These are phyloP conservation scores for Lactifluus volemus DNA, from an alignment of 768 basidiomycete genomes.

Conservation along the genomic window DNA sequence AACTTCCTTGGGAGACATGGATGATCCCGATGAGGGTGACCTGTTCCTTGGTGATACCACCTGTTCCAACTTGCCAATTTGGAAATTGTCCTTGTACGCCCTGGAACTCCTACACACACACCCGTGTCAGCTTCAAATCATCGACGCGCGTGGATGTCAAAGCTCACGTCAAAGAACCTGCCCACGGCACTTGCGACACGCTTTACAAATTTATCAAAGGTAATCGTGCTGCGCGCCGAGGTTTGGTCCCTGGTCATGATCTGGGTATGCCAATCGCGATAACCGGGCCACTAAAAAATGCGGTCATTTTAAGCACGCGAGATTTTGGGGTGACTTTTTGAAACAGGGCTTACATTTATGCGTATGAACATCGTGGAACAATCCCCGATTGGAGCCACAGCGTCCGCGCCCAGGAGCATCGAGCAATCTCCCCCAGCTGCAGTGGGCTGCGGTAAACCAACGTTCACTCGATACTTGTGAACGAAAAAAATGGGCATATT, in stretches of 20 bases:
- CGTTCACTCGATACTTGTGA: background rate
- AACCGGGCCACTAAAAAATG: constrained; percentile 1
- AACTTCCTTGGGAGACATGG: constrained; percentile 13
- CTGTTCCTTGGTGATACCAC: background rate
- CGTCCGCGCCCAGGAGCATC: background rate
- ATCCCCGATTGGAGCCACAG: background rate
- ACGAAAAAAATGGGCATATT: constrained; percentile 9
- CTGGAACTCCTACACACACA: background rate
- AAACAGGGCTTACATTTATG: background rate
- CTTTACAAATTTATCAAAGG: background rate
- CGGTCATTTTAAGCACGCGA: background rate
- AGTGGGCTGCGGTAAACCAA: background rate
- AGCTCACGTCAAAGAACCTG: constrained; percentile 2
- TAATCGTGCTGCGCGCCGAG: background rate
- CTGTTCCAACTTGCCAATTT: background rate
- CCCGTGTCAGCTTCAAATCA: background rate
- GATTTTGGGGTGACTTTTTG: too few species aligned
- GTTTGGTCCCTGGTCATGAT: constrained; percentile 10
- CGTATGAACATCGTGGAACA: background rate
- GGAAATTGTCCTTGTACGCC: background rate
- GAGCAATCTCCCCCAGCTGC: background rate
- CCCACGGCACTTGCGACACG: background rate
- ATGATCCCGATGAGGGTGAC: background rate
- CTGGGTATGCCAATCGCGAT: background rate
- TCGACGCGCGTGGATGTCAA: too few species aligned